Percentiles rank a stretch among this genome's conserved stretches.
Conservation (phyloP, 257 asterid genomes). For the Prunella vulgaris region DNA sequence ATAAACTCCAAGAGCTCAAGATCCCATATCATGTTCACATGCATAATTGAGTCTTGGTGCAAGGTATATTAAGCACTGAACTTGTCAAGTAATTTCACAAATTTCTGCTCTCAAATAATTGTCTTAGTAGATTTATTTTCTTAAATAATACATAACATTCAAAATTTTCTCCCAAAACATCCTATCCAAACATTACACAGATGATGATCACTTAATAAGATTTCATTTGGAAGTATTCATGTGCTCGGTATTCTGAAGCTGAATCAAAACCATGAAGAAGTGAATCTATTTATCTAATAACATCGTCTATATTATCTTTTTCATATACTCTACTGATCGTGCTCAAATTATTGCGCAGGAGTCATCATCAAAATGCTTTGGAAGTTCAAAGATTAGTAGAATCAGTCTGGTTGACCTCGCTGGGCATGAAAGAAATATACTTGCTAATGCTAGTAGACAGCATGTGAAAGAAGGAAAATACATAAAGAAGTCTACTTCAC, state of each 20-base stretch:
- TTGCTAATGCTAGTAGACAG: slow-evolving; percentile 66
- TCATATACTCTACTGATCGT: background rate
- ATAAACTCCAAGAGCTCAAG: slow-evolving; percentile 95
- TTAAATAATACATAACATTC: background rate
- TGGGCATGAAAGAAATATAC: slow-evolving; percentile 66
- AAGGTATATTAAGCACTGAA: slow-evolving; percentile 71
- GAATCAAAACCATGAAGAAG: background rate
- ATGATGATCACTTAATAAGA: background rate
- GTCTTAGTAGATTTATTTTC: background rate
- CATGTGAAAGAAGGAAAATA: slow-evolving; percentile 73
- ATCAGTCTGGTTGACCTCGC: slow-evolving; percentile 91
- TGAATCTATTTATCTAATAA: background rate
- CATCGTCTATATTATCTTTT: background rate
- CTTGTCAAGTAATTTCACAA: too few species aligned
- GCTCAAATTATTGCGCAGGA: slow-evolving; percentile 45
- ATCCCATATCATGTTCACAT: slow-evolving; percentile 82
- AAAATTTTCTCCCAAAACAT: background rate
- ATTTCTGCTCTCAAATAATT: background rate
- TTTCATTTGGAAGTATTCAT: background rate
- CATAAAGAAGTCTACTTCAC: slow-evolving; percentile 83
- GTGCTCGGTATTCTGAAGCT: background rate
- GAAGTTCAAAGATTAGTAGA: slow-evolving; percentile 85
- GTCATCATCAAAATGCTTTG: slow-evolving; percentile 84
- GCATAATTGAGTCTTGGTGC: slow-evolving; percentile 93
- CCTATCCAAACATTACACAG: background rate